phyloP scores from a whole-genome alignment of 2,329 filamentous ascomycete species.

The Talaromyces sp. region DNA sequence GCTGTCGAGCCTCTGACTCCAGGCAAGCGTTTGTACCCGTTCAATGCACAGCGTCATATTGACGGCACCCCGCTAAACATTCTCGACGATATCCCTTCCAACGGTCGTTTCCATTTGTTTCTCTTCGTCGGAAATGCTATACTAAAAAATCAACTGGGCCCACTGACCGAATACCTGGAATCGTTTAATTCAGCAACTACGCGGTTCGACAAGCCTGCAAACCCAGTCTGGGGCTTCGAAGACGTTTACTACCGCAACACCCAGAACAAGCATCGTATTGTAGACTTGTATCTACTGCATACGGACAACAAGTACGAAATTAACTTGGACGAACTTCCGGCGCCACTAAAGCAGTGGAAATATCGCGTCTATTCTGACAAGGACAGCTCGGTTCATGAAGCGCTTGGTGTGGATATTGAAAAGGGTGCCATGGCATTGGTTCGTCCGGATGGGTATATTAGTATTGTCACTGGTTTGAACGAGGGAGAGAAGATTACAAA shows the following conservation, averaged over 20 bases:
- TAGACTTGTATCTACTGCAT: not conserved
- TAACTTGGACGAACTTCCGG: not conserved
- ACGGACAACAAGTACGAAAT: not conserved
- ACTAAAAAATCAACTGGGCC: not conserved
- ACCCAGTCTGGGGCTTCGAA: not conserved
- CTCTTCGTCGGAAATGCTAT: not conserved
- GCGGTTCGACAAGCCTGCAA: not conserved
- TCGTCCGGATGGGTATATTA: not conserved
- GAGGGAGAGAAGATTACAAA: not conserved
- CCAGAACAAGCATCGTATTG: not conserved
- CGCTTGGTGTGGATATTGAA: not conserved
- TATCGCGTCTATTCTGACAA: not conserved
- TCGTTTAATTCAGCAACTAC: not conserved
- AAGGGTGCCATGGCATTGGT: not conserved
- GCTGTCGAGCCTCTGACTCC: not conserved
- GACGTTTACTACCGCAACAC: not conserved
- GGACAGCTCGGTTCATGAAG: not conserved
- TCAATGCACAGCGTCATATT: not conserved
- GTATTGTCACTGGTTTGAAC: not conserved
- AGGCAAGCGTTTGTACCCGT: slow-evolving; percentile 1
- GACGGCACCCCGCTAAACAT: slow-evolving; percentile 1
- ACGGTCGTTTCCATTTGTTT: slow-evolving; percentile 3
- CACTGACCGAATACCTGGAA: not conserved
- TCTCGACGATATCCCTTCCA: slow-evolving; percentile 2
- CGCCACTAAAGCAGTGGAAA: not conserved